Evolutionary conservation across 2,329 filamentous ascomycete genomes (phyloP), one percentile per base, ranked within the genome.

Genomic region (Fusarium scirpi): DNA sequence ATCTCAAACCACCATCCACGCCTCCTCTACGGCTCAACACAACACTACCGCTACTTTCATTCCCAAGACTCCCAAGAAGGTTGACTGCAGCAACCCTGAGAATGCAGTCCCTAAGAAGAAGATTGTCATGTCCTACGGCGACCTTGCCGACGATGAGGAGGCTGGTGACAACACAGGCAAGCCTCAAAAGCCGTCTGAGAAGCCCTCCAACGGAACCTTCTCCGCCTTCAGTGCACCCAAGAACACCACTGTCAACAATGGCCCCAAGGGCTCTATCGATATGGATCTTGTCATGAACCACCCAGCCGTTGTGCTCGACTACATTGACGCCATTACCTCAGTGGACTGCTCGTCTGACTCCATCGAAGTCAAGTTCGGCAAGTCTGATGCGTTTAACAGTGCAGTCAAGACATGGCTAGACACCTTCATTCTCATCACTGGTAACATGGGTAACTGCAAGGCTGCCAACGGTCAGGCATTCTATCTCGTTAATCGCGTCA

Each of bases 221-320:
- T 20, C 58, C 6, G 5, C 32, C 7, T 29, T 55, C 2, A 58
- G 27, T 8, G 24, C 49, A 10, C 25, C 25, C 13, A 52, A 52
- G 24, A 52, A 52, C 6, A 52, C 32, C 2, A 41, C 49, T 1
- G 13, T 15, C 13, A 48, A 34, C 2, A 48, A 61, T 2, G 48
- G 34, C 1, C 59, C 48, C 0, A 64, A 38, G 18, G 59, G 61
- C 0, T 27, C 61, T 0, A 64, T 64, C 1, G 59, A 64, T 1
- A 64, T 64, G 49, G 49, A 64, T 18, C 61, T 64, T 0, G 43
- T 64, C 3, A 64, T 64, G 61, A 64, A 64, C 20, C 61, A 64
- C 20, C 61, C 61, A 6, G 61, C 61, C 32, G 59, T 64, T n/a
- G 43, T 64, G 8, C 32, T 64, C 0, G 61, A 64, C 6, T 55